Evolutionary conservation across 2,329 filamentous ascomycete species (phyloP), one percentile per base, ranked within the genome.

Genomic region (Pseudocercospora eumusae): DNA sequence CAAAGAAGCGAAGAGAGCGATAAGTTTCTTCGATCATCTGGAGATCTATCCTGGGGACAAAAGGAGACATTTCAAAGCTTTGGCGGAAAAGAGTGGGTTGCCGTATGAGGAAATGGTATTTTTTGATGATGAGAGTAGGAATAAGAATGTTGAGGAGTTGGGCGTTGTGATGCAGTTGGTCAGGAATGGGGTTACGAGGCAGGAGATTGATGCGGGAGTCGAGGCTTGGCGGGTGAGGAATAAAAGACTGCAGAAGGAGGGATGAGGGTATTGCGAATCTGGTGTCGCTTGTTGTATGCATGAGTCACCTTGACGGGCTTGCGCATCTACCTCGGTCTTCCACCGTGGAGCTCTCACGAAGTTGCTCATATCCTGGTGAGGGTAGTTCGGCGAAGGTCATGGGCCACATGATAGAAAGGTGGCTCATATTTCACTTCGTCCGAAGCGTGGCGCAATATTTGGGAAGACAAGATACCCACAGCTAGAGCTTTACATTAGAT

Each of bases 61-160:
- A 82, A 88, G 89, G n/a, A 84, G 86, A 65, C 93, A 98, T 77
- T 96, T 98, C 70, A 83, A 88, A 71, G 81, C 84, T 4, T 80
- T 98, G 68, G 84, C 89, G 9, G 84, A 88, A 74, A 82, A 86
- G 60, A 92, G 89, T 13, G 87, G 86, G 1, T 76, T 97, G 2
- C 78, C 80, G 5, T 96, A 86, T 71, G 84, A 89, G 66, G 91
- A 97, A 53, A 96, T 98, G 88, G 75, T 98, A 33, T 98, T 98
- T 76, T 98, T 98, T 68, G 93, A 98, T 70, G 93, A 98, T 70
- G 93, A 98, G 83, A 82, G 83, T 57, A 80, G 93, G 64, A 98
- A 98, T 73, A 82, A 86, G 61, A 92, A 97, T 73, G 93, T 96
- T 0, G 86, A 89, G 76, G 80, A 83, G 50, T 71, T 97, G 55